phyloP scores from a whole-genome alignment of 768 basidiomycete species.

The Suillus fuscotomentosus region DNA sequence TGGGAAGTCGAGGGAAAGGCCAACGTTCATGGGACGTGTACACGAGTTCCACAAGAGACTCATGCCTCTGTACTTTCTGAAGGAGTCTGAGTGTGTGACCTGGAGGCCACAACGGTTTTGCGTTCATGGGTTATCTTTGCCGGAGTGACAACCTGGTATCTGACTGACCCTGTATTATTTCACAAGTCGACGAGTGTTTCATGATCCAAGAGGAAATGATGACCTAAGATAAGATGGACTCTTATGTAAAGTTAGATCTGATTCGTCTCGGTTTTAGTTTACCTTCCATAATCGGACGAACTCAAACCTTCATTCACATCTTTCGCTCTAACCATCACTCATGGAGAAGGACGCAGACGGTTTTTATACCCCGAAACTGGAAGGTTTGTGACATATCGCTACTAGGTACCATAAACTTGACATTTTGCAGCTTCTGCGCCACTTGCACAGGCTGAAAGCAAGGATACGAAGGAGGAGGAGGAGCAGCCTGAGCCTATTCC shows the following conservation, averaged over 20 bases:
- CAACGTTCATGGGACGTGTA: constrained; percentile 60
- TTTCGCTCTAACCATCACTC: constrained; percentile 14
- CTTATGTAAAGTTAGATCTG: background rate
- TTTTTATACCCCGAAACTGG: constrained; percentile 59
- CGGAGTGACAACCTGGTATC: background rate
- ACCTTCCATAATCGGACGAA: constrained; percentile 8
- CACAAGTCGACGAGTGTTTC: background rate
- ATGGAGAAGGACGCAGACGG: constrained; percentile 82
- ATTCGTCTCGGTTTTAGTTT: background rate
- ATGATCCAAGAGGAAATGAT: background rate
- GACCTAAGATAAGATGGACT: background rate
- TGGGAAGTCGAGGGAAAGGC: constrained; percentile 45
- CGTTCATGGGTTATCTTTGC: background rate
- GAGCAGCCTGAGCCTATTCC: constrained; percentile 11
- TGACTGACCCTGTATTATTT: background rate
- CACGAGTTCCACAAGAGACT: constrained; percentile 55
- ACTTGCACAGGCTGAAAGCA: constrained; percentile 26
- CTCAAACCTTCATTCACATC: background rate
- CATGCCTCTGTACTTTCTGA: constrained; percentile 42
- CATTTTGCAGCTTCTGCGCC: constrained; percentile 17
- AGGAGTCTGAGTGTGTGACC: constrained; percentile 18
- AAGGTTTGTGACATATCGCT: constrained; percentile 33
- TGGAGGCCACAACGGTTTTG: constrained; percentile 10
- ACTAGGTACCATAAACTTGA: background rate
- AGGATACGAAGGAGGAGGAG: constrained; percentile 21